These are phyloP conservation scores for Gaeumannomyces sp. DNA, from an alignment of 2,329 filamentous ascomycete genomes.

Conservation along the genomic window DNA sequence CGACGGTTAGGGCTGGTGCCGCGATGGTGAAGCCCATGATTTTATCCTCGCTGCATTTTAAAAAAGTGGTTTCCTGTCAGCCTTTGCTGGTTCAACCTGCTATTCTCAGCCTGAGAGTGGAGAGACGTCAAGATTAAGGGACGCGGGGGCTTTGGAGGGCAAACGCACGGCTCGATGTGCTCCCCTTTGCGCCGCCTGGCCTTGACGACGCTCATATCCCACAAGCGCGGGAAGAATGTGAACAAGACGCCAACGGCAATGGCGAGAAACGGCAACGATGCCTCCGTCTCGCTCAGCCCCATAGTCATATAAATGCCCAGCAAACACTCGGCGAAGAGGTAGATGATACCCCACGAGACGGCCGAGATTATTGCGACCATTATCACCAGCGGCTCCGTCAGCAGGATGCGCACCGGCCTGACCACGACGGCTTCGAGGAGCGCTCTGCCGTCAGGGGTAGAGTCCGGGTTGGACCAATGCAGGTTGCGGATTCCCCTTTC, in stretches of 20 bases:
- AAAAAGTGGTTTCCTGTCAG: background rate
- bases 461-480: conserved; percentile 30
- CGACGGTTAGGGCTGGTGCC: conserved; percentile 34
- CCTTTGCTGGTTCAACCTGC: too few relatives aligned
- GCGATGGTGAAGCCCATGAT: conserved; percentile 39
- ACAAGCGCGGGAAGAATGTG: conserved; percentile 35
- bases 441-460: conserved; percentile 27
- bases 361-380: conserved; percentile 35
- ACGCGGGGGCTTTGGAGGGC: too few relatives aligned
- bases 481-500: conserved; percentile 15
- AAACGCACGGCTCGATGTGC: conserved; percentile 17
- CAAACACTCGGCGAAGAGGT: conserved; percentile 40
- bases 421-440: conserved; percentile 33
- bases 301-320: conserved; percentile 31
- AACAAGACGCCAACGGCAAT: conserved; percentile 32
- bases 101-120: too few relatives aligned
- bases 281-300: conserved; percentile 25
- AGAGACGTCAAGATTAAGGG: too few relatives aligned
- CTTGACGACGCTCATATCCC: conserved; percentile 27
- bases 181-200: conserved; percentile 14
- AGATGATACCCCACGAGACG: conserved; percentile 38
- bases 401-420: conserved; percentile 35
- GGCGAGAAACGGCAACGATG: conserved; percentile 34
- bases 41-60: conserved; percentile 38
- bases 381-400: conserved; percentile 40